Evolutionary conservation across 805 yeast species (phyloP).

Genomic region (Pichia thaimueangensis): DNA sequence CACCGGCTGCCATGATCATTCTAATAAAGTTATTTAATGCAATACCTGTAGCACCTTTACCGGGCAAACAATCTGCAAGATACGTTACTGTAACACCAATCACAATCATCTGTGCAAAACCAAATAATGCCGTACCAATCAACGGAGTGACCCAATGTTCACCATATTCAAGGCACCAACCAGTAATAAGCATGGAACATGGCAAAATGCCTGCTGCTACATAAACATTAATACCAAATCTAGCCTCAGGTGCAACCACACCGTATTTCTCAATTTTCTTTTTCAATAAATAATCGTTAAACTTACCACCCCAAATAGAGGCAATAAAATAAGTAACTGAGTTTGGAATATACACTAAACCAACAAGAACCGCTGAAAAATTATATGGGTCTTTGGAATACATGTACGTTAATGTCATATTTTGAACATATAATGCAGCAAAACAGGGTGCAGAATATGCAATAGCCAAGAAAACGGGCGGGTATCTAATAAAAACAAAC

Average conservation of each 20-base stretch:
- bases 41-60: conserved; percentile 83
- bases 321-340: conserved; percentile 72
- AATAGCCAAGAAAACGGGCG: conserved; percentile 67
- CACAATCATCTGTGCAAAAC: conserved; percentile 77
- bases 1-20: conserved; percentile 67
- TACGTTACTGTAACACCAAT: conserved; percentile 79
- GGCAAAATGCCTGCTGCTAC: conserved; percentile 59
- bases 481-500: conserved; percentile 53
- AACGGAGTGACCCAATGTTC: conserved; percentile 74
- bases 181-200: conserved; percentile 62
- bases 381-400: conserved; percentile 64
- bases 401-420: conserved; percentile 61
- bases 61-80: conserved; percentile 78
- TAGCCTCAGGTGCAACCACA: conserved; percentile 63
- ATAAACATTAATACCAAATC: conserved; percentile 69
- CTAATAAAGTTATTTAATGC: conserved; percentile 75
- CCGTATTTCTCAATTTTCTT: conserved; percentile 54
- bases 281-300: conserved; percentile 60
- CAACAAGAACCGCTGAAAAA: conserved; percentile 58
- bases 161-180: conserved; percentile 70
- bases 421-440: conserved; percentile 63
- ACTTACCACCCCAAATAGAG: conserved; percentile 72
- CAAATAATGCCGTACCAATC: conserved; percentile 75
- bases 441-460: conserved; percentile 66
- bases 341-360: conserved; percentile 77